A percentile compares a stretch with the other conserved stretches of the same genome.
phyloP scores from a whole-genome alignment of 2,329 filamentous ascomycete species.

The Fusarium robinianum region DNA sequence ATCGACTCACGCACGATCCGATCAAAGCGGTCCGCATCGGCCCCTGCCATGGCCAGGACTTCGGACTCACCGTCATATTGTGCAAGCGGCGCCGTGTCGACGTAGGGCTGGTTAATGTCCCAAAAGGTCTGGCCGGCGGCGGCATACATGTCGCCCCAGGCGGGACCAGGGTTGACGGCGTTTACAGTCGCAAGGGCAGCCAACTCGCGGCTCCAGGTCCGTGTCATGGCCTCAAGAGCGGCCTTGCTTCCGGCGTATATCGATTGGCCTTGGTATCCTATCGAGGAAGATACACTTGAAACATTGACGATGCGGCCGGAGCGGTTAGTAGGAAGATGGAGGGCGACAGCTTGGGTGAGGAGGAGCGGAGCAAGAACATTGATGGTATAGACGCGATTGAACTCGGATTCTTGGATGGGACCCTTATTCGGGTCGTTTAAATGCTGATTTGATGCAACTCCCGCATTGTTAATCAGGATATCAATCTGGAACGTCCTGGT shows the following conservation, averaged over 20 bases:
- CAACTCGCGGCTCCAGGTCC: constrained; percentile 62
- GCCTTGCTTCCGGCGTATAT: constrained; percentile 64
- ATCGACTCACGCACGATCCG: constrained; percentile 40
- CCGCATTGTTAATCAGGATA: constrained; percentile 88
- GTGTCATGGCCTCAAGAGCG: constrained; percentile 62
- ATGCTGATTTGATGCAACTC: constrained; percentile 67
- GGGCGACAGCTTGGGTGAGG: constrained; percentile 72
- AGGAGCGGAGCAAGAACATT: constrained; percentile 84
- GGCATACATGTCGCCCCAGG: constrained; percentile 58
- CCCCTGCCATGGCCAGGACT: constrained; percentile 38
- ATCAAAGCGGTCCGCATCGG: constrained; percentile 42
- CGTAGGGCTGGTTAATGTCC: constrained; percentile 46
- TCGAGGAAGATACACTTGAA: constrained; percentile 58
- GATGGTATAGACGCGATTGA: constrained; percentile 73
- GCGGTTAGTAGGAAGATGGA: constrained; percentile 71
- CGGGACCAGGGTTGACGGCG: constrained; percentile 61
- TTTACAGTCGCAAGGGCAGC: constrained; percentile 59
- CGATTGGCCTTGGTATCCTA: constrained; percentile 58
- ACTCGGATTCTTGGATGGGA: constrained; percentile 64
- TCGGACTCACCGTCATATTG: constrained; percentile 41
- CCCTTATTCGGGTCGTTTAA: constrained; percentile 58
- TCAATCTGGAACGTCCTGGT: constrained; percentile 58
- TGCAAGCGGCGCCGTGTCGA: constrained; percentile 43
- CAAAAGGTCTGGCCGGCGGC: constrained; percentile 42
- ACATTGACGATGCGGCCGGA: constrained; percentile 61